Base-by-base conservation (phyloP, 225 moss, liverwort and hornwort genomes). In the Bryum argenteum region DNA sequence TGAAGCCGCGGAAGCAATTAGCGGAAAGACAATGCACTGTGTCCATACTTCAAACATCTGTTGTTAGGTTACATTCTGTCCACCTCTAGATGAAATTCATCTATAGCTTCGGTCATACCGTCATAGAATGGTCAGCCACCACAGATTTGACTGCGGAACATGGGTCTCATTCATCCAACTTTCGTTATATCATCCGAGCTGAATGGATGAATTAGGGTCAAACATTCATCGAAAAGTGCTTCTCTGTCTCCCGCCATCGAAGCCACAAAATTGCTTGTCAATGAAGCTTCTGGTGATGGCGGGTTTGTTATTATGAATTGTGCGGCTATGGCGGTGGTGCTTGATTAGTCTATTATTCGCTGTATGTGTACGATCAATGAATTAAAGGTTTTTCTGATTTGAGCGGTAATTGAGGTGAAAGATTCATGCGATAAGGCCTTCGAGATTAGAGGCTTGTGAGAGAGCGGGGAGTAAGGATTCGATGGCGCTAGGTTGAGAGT, bases 201-300 rank as follows among this genome's bases (percentile, higher is more conserved):
- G 2, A 8, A 1, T 23, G 4, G 40, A 72, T 21, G 14, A 7
- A 3, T 0, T 21, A 5, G 11, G 6, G 10, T 0, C 20, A 15
- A 5, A 24, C 70, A 79, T 79, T 37, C 60, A 54, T 63, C 54
- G 0, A 17, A 19, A 33, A 33, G 33, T 33, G 13, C 5, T 6
- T 24, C 2, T 16, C n/a, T n/a, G n/a, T n/a, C 51, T 75, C 78
- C 79, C 79, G 75, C 79, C 75, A 2, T 17, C 0, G 9, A 13
- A 20, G 17, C 43, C 52, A 75, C 66, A 44, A 78, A 58, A 16
- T 58, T 52, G 75, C 82, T 11, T 79, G 21, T 33, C 14, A 53
- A 8, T 3, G 68, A 83, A 58, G 75, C 72, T 69, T 72, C 54
- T 12, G 54, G 23, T 38, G 9, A 39, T 75, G 41, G 19, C 8